Conservation (phyloP, 441 rosid species). For the Corymbia calophylla region DNA sequence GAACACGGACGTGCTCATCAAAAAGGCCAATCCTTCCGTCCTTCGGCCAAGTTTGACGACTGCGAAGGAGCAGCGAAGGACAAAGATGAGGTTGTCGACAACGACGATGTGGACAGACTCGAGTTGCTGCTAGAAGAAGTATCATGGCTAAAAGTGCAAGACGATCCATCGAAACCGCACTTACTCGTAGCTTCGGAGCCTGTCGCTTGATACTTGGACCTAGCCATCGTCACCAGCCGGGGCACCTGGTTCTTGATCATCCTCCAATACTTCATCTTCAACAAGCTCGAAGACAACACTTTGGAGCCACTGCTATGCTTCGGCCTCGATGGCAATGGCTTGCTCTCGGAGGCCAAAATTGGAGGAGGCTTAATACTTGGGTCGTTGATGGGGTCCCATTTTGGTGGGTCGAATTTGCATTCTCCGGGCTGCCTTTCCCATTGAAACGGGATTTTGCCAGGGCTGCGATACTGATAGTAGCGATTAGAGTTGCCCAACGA, state of each 20-base stretch:
- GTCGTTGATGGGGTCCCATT: not conserved
- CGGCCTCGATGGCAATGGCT: not conserved
- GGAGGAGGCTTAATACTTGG: not conserved
- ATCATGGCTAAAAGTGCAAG: not conserved
- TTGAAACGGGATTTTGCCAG: not conserved
- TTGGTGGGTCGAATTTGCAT: not conserved
- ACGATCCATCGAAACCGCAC: not conserved
- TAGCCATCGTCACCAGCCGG: not conserved
- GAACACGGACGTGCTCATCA: not conserved
- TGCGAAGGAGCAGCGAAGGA: not conserved
- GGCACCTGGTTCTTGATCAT: not conserved
- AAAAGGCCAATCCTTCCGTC: not conserved
- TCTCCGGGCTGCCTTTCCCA: slow-evolving; percentile 8
- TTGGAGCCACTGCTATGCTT: not conserved
- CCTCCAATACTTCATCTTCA: not conserved
- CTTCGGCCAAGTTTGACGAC: not conserved
- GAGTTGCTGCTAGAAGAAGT: not conserved
- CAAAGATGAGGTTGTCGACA: not conserved
- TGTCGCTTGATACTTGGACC: not conserved
- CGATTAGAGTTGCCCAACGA: not conserved
- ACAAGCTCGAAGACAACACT: not conserved
- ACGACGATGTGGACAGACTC: not conserved
- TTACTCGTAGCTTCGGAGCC: not conserved
- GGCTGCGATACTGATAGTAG: not conserved
- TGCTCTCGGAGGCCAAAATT: not conserved